Evolutionary conservation across 345 rosid genomes (phyloP).

Genomic region (Aegle marmelos): DNA sequence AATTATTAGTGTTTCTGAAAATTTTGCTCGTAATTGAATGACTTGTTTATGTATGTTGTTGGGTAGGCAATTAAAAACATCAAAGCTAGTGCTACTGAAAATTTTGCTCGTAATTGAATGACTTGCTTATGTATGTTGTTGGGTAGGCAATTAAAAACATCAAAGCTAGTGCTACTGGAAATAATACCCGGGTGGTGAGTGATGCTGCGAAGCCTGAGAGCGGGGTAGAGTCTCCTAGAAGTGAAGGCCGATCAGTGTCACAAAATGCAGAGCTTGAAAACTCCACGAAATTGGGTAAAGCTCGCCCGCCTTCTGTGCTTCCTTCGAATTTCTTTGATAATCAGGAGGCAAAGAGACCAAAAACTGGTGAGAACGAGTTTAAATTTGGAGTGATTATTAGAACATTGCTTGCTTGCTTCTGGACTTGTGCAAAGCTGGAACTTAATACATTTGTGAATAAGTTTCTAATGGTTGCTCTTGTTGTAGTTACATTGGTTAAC

Average conservation of each 20-base stretch:
- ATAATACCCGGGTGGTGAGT: neutral
- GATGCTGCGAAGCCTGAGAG: conserved; percentile 18
- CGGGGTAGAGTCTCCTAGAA: conserved; percentile 3
- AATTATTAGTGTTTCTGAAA: too few species aligned
- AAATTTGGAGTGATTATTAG: too few species aligned
- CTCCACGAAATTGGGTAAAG: conserved; percentile 17
- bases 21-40: too few species aligned
- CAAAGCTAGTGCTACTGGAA: conserved; percentile 45
- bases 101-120: too few species aligned
- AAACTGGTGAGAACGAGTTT: conserved; percentile 26
- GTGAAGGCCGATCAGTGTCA: conserved; percentile 14
- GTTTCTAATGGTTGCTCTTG: neutral
- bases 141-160: conserved; percentile 42
- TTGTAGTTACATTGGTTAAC: neutral
- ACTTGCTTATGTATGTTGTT: too few species aligned
- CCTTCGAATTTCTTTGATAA: conserved; percentile 51
- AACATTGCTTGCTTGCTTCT: too few species aligned
- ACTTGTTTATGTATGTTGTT: too few species aligned
- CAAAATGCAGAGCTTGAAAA: conserved; percentile 18
- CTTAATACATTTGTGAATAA: too few species aligned
- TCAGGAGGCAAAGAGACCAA: conserved; percentile 24
- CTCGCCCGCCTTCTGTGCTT: conserved; percentile 35
- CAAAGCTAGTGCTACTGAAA: conserved; percentile 44
- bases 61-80: conserved; percentile 42
- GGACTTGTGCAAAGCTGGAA: too few species aligned